phyloP scores from a whole-genome alignment of 2,329 filamentous ascomycete genomes.

The Trichoderma koningiopsis region DNA sequence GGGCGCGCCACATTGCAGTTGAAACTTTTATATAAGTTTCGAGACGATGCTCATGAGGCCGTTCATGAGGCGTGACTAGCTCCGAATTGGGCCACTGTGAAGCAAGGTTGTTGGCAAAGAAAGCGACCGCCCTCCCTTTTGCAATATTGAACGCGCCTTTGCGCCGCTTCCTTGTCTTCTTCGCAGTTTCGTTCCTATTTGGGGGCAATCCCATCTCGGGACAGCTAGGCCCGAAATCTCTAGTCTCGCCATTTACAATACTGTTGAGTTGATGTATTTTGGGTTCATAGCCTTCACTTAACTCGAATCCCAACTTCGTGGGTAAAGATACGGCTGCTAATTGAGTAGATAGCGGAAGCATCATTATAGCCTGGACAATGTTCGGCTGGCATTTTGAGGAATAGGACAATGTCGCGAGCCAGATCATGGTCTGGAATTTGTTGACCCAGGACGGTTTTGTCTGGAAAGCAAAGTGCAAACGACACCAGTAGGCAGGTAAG shows the following conservation, averaged over 20 bases:
- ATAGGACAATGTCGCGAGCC: background rate
- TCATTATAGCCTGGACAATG: background rate
- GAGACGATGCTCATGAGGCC: background rate
- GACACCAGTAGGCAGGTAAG: background rate
- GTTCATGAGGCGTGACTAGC: background rate
- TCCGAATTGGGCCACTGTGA: background rate
- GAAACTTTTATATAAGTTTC: background rate
- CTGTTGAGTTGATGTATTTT: background rate
- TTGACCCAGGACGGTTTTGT: background rate
- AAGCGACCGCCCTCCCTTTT: background rate
- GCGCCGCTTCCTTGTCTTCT: background rate
- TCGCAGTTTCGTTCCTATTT: background rate
- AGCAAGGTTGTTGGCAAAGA: background rate
- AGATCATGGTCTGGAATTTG: background rate
- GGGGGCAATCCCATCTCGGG: background rate
- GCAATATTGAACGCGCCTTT: background rate
- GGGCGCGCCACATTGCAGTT: background rate
- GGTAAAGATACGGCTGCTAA: background rate
- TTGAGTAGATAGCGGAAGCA: background rate
- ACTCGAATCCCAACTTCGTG: background rate
- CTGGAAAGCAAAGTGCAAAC: background rate
- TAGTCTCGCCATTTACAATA: background rate
- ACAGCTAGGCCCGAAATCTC: background rate
- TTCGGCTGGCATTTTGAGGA: background rate
- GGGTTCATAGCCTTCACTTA: background rate